Base-by-base conservation (phyloP, 108 stramenopile species). In the Skeletonema grethae region DNA sequence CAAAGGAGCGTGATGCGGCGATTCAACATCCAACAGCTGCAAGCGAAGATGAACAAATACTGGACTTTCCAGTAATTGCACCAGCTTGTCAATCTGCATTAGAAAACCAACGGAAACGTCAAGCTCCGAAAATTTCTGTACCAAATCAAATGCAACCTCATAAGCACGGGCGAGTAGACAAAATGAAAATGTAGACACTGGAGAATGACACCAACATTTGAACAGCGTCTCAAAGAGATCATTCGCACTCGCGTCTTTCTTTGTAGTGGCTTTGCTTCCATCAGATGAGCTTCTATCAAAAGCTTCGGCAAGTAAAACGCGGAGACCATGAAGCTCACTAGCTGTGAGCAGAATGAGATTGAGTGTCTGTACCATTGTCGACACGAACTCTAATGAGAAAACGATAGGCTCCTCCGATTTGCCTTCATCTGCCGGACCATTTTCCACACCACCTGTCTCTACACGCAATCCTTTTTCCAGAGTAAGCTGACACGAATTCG, bases 21-120 rank as follows among this genome's bases (percentile, higher is more conserved):
- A 80, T 70, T 96, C 95, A 0, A 95, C 93, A 57, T 98, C 96
- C 69, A 98, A 73, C 13, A 99, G 88, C 73, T 98, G 97, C 61
- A 99, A 70, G 60, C 99, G 84, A 61, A 98, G 82, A 30, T 95
- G 97, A n/a, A 98, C 70, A 81, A 98, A 99, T n/a, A 97, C 93
- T 6, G 99, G 99, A 61, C 95, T 96, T 77, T 99, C 99, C 57
- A 99, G 75, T 59, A 99, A 73, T 61, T 98, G 97, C 31, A 99
- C 97, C 24, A 98, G 82, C 69, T 98, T 98, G 86, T 99, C 99
- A 39, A 97, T 83, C 76, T 99, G 97, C 97, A 99, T 98, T 39
- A 99, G 82, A 64, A 98, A 96, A 8, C 97, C 99, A 20, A 98
- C 97, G 13, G 96, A 92, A 5, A 99, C 93, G 38, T 97, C 92